These are phyloP conservation scores for Cystobasidium onofrii DNA, from an alignment of 768 basidiomycete species.

Conservation along the genomic window DNA sequence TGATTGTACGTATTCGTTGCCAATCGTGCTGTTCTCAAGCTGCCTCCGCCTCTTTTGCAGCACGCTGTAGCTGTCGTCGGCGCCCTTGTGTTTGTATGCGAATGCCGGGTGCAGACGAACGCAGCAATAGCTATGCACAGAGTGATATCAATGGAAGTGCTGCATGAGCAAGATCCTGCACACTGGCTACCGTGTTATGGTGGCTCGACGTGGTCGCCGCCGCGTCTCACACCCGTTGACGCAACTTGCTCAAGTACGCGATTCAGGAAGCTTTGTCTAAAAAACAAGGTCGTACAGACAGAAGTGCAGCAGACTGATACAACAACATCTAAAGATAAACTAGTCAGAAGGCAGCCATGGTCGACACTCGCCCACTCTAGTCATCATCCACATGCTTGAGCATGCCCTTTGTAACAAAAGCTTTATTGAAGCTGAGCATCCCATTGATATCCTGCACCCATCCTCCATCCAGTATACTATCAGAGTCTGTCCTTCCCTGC, in stretches of 20 bases:
- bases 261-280: neutral
- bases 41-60: neutral
- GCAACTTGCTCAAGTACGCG: neutral
- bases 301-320: too few species aligned
- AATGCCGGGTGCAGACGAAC: neutral
- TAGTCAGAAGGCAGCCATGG: too few species aligned
- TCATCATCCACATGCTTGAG: neutral
- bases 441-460: slow-evolving; percentile 32
- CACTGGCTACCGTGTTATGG: too few species aligned
- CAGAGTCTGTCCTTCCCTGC: slow-evolving; percentile 16
- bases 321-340: too few species aligned
- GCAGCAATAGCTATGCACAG: neutral
- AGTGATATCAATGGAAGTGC: too few species aligned
- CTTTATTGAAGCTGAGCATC: slow-evolving; percentile 31
- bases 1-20: neutral
- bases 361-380: neutral
- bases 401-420: slow-evolving; percentile 29
- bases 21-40: neutral
- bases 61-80: neutral
- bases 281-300: too few species aligned
- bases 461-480: slow-evolving; percentile 17
- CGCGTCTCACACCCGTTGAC: neutral
- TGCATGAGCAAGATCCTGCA: too few species aligned
- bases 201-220: neutral
- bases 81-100: neutral